These are phyloP conservation scores for Pyrrhoderma noxium DNA, from an alignment of 1,284 basidiomycete species.

Conservation along the genomic window DNA sequence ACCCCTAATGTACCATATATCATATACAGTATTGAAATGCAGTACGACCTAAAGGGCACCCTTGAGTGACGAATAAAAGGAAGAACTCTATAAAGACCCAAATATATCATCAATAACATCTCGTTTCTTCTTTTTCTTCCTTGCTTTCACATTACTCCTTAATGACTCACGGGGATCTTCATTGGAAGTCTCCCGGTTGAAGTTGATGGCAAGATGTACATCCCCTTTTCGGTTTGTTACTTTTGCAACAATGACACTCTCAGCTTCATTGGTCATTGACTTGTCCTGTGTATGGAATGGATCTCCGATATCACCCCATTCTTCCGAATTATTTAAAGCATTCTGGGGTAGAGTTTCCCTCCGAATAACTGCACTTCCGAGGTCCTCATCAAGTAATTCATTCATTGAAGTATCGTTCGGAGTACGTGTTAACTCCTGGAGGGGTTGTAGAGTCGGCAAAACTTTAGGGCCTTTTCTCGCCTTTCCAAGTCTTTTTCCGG, in stretches of 20 bases:
- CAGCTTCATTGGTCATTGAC: not conserved
- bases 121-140: conserved; percentile 31
- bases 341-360: not conserved
- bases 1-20: not conserved
- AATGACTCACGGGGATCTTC: not conserved
- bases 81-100: conserved; percentile 25
- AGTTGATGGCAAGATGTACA: not conserved
- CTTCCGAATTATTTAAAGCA: not conserved
- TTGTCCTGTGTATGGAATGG: not conserved
- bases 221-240: not conserved
- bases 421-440: not conserved
- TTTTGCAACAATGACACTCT: not conserved
- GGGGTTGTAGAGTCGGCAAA: not conserved
- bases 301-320: not conserved
- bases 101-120: conserved; percentile 70
- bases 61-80: not conserved
- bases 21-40: not conserved
- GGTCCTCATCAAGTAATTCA: conserved; percentile 18
- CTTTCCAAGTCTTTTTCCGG: not conserved
- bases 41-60: not conserved
- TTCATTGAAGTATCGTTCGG: conserved; percentile 5
- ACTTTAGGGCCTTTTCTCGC: not conserved
- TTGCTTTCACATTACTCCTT: conserved; percentile 25
- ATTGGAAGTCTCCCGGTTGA: not conserved
- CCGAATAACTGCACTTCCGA: conserved; percentile 19